Evolutionary conservation across 164 flowering plant genomes (phyloP).

Genomic region (Magnolia kwangsiensis): DNA sequence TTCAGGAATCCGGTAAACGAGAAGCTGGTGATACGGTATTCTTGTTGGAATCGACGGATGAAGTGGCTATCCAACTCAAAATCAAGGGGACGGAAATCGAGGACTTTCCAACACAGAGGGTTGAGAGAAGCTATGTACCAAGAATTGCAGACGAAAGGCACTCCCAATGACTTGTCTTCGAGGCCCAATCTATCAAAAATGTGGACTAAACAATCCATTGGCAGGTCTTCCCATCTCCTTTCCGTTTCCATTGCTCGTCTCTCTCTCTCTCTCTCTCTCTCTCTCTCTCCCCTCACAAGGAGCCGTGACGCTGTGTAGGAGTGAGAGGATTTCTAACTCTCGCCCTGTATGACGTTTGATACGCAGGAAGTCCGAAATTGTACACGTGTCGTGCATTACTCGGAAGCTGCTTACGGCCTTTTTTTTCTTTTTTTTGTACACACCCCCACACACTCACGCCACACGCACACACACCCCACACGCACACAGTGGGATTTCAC

Average conservation of each 20-base stretch:
- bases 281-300: too few species aligned
- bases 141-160: conserved; percentile 1
- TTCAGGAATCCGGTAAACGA: not conserved
- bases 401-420: too few species aligned
- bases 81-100: not conserved
- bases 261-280: not conserved
- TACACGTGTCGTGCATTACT: too few species aligned
- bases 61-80: not conserved
- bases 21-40: not conserved
- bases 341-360: too few species aligned
- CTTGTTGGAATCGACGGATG: not conserved
- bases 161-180: not conserved
- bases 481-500: too few species aligned
- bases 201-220: not conserved
- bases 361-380: too few species aligned
- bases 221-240: not conserved
- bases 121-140: not conserved
- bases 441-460: too few species aligned
- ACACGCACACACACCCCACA: too few species aligned
- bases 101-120: not conserved
- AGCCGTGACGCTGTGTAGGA: too few species aligned
- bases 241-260: not conserved
- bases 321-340: too few species aligned
- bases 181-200: not conserved
- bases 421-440: too few species aligned